Evolutionary conservation across 768 basidiomycete genomes (phyloP).

Genomic region (Tylopilus felleus): DNA sequence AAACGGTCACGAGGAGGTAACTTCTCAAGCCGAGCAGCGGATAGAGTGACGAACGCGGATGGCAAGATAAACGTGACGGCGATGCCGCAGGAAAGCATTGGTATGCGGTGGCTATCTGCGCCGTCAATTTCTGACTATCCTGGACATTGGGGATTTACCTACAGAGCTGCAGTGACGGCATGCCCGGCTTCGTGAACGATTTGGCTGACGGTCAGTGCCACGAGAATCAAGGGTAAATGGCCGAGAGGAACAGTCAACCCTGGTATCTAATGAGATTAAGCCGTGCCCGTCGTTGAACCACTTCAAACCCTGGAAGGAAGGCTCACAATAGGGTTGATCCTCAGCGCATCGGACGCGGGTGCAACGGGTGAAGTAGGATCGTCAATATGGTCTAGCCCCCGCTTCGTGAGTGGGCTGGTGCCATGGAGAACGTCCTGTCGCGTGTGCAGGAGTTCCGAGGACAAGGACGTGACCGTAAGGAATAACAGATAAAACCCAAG

Average conservation of each 20-base stretch:
- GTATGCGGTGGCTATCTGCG: constrained; percentile 54
- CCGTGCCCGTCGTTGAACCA: background rate
- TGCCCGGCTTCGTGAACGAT: constrained; percentile 81
- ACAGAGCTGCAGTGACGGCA: constrained; percentile 73
- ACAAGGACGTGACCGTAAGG: constrained; percentile 30
- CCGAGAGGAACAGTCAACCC: constrained; percentile 76
- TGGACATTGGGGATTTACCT: constrained; percentile 25
- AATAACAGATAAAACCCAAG: constrained; percentile 38
- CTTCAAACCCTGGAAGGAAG: background rate
- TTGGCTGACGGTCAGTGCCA: constrained; percentile 61
- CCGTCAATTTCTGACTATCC: background rate
- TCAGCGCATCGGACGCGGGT: constrained; percentile 4
- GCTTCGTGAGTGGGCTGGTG: constrained; percentile 13
- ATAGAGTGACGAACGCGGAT: constrained; percentile 69
- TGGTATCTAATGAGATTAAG: constrained; percentile 55
- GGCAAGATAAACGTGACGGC: constrained; percentile 65
- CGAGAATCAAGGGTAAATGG: constrained; percentile 63
- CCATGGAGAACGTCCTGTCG: background rate
- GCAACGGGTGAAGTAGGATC: background rate
- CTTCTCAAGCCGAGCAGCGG: constrained; percentile 38
- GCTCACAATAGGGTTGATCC: constrained; percentile 33
- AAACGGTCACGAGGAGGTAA: constrained; percentile 42
- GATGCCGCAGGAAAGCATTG: constrained; percentile 57
- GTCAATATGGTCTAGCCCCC: constrained; percentile 6
- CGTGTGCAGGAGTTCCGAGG: constrained; percentile 11